phyloP scores from a whole-genome alignment of 768 basidiomycete species.

The Lepiota brunneoincarnata region DNA sequence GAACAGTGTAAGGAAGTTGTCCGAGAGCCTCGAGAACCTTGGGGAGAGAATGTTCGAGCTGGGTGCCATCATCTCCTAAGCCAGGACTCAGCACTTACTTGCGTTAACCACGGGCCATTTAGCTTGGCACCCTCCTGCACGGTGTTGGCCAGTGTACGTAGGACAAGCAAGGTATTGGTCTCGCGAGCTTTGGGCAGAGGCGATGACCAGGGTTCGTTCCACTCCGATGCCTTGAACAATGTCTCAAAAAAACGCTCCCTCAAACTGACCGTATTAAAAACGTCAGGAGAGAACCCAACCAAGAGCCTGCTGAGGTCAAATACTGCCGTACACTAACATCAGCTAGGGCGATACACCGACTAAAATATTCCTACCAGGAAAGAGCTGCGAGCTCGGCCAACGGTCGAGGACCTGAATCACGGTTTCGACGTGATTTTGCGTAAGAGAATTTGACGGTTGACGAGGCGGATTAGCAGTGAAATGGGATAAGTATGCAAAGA shows the following conservation, averaged over 20 bases:
- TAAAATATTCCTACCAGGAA: conserved; percentile 51
- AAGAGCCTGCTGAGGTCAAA: conserved; percentile 84
- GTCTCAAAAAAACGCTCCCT: conserved; percentile 55
- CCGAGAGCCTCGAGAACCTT: conserved; percentile 58
- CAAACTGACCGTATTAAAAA: conserved; percentile 40
- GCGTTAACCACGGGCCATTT: conserved; percentile 48
- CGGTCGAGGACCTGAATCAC: conserved; percentile 64
- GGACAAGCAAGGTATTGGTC: conserved; percentile 78
- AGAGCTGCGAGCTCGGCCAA: conserved; percentile 72
- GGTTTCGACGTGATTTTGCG: conserved; percentile 53
- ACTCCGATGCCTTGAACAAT: conserved; percentile 68
- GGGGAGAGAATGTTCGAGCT: not conserved
- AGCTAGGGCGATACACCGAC: not conserved
- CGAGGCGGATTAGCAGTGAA: conserved; percentile 37
- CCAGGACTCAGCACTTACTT: conserved; percentile 36
- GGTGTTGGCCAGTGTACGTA: conserved; percentile 78
- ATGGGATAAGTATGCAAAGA: conserved; percentile 56
- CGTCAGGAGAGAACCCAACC: conserved; percentile 57
- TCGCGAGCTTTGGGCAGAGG: conserved; percentile 71
- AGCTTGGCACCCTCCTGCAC: conserved; percentile 55
- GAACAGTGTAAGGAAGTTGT: conserved; percentile 46
- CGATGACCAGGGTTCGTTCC: conserved; percentile 51
- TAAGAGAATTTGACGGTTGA: conserved; percentile 32
- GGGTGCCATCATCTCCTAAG: not conserved
- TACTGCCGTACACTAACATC: conserved; percentile 39